Conservation (phyloP, 2,329 filamentous ascomycete species). For the Colletotrichum agaves region DNA sequence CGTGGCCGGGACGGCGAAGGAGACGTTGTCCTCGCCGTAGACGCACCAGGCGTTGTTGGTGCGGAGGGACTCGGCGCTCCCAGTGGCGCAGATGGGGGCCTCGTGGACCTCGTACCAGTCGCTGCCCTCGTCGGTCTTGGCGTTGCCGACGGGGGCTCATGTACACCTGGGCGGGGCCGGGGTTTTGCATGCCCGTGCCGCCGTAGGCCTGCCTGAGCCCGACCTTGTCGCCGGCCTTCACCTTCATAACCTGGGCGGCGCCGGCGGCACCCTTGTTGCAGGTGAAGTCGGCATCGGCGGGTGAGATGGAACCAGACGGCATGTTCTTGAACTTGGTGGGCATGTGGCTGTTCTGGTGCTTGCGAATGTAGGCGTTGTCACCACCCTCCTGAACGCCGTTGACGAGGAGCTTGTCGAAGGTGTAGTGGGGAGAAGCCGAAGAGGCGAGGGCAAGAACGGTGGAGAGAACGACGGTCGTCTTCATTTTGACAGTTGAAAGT, state of each 20-base stretch:
- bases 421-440: constrained; percentile 40
- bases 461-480: constrained; percentile 22
- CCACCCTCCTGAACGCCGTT: constrained; percentile 39
- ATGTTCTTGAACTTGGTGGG: constrained; percentile 37
- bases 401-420: constrained; percentile 40
- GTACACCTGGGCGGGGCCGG: constrained; percentile 39
- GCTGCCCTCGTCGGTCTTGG: constrained; percentile 38
- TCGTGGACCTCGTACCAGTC: constrained; percentile 44
- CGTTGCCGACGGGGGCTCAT: constrained; percentile 36
- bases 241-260: constrained; percentile 28
- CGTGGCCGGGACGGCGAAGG: constrained; percentile 50
- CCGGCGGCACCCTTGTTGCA: constrained; percentile 32
- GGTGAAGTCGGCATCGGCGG: constrained; percentile 30
- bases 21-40: constrained; percentile 38
- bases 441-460: constrained; percentile 26
- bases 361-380: constrained; percentile 39
- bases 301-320: constrained; percentile 27
- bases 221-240: constrained; percentile 37
- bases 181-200: constrained; percentile 37
- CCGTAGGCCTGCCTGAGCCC: constrained; percentile 36
- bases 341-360: constrained; percentile 38
- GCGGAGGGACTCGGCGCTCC: constrained; percentile 26
- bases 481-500: constrained; percentile 16
- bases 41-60: constrained; percentile 36
- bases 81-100: constrained; percentile 34